These are phyloP conservation scores for Diospyros kaki DNA, from an alignment of 148 eudicot genomes.

Conservation along the genomic window DNA sequence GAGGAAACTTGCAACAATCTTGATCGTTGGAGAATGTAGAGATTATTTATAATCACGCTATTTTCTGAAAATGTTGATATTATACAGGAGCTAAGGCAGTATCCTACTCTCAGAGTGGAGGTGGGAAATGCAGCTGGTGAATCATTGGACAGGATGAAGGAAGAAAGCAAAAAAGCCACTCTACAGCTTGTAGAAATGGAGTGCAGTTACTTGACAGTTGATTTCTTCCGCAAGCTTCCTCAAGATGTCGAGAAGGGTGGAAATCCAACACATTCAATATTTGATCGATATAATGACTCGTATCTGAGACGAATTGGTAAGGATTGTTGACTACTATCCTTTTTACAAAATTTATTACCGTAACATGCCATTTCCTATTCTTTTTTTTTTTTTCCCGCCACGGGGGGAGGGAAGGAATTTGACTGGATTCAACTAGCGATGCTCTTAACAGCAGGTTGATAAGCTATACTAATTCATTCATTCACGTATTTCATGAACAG, in stretches of 20 bases:
- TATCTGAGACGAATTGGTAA: conserved; percentile 90
- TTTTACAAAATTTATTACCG: neutral
- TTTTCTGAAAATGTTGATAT: conserved; percentile 4
- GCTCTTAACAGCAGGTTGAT: neutral
- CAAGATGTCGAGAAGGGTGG: conserved; percentile 99
- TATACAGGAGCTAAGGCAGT: conserved; percentile 85
- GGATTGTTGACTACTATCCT: conserved; percentile 4
- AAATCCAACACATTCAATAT: conserved; percentile 95
- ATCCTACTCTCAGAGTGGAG: conserved; percentile 87
- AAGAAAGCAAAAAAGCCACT: conserved; percentile 89
- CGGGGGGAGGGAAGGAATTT: neutral
- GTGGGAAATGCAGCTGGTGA: conserved; percentile 73
- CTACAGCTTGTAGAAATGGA: conserved; percentile 96
- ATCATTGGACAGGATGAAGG: conserved; percentile 84
- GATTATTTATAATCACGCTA: neutral
- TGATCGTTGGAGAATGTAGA: neutral
- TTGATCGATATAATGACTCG: conserved; percentile 88
- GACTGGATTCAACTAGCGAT: neutral
- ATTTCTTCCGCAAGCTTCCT: conserved; percentile 97
- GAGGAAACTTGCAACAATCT: conserved; percentile 3
- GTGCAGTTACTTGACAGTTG: conserved; percentile 81
- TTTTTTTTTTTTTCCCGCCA: too few relatives aligned
- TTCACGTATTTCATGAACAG: conserved; percentile 26
- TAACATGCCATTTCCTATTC: too few relatives aligned
- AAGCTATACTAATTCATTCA: neutral